Evolutionary conservation across 73 alveolate genomes (phyloP).

Genomic region (Blepharisma japonicum): DNA sequence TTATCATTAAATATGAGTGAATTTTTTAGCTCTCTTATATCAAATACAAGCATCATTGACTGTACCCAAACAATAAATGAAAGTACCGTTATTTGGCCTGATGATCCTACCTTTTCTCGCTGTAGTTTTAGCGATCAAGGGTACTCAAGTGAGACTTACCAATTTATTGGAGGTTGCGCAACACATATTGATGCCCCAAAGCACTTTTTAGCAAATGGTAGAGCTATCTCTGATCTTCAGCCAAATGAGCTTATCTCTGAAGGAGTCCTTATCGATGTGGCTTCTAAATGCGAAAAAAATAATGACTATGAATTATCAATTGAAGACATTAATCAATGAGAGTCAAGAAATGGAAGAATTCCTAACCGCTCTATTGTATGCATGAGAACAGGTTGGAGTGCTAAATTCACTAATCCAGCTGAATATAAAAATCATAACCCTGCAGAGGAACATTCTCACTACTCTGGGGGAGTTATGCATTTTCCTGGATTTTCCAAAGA

Average conservation of each 20-base stretch:
- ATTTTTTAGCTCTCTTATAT: neutral
- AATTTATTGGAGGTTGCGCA: neutral
- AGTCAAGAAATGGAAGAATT: neutral
- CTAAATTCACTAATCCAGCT: neutral
- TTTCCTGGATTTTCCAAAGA: slow-evolving; percentile 23
- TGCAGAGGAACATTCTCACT: neutral
- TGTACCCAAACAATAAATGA: neutral
- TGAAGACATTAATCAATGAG: neutral
- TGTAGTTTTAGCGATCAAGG: neutral
- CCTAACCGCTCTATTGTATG: slow-evolving; percentile 1
- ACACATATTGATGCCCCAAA: slow-evolving; percentile 24
- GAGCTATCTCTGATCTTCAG: neutral
- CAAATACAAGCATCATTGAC: neutral
- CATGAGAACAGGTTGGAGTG: slow-evolving; percentile 25
- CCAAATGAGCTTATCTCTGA: neutral
- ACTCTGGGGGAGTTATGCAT: slow-evolving; percentile 16
- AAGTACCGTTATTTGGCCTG: neutral
- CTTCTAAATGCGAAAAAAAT: slow-evolving; percentile 9
- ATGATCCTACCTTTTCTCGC: neutral
- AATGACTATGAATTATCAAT: slow-evolving; percentile 19
- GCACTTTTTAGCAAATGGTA: neutral
- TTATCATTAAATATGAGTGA: too few species aligned
- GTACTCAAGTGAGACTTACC: neutral
- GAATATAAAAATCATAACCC: slow-evolving; percentile 2
- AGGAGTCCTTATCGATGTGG: slow-evolving; percentile 14